Conservation (phyloP, 1,139 yeast genomes). For the Protomyces inundatus region DNA sequence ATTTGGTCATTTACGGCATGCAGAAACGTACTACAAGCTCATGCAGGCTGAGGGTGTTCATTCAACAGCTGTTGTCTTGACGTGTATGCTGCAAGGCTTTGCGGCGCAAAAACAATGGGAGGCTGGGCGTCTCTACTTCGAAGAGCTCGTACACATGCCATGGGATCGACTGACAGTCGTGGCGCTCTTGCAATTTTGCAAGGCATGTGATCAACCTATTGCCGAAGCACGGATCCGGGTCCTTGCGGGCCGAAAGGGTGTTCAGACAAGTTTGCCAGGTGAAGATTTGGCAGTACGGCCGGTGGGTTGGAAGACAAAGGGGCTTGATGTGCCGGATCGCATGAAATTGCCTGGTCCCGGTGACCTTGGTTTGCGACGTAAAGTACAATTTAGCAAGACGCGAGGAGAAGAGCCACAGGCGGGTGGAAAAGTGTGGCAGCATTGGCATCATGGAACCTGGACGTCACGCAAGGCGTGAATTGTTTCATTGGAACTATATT, state of each 20-base stretch:
- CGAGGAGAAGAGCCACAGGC: not conserved
- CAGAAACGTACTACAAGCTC: slow-evolving; percentile 7
- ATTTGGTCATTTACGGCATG: slow-evolving; percentile 6
- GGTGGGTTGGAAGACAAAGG: slow-evolving; percentile 16
- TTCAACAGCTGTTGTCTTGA: slow-evolving; percentile 8
- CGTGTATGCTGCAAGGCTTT: slow-evolving; percentile 14
- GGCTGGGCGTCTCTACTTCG: not conserved
- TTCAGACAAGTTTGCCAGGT: not conserved
- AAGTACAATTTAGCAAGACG: not conserved
- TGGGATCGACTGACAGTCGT: slow-evolving; percentile 17
- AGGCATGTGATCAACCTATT: not conserved
- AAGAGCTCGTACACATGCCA: not conserved
- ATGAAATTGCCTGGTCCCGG: slow-evolving; percentile 2
- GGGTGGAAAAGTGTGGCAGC: not conserved
- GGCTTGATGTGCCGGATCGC: slow-evolving; percentile 20
- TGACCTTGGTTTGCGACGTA: slow-evolving; percentile 4
- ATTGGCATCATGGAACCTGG: not conserved
- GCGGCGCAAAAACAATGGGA: slow-evolving; percentile 1
- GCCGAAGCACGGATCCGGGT: slow-evolving; percentile 1
- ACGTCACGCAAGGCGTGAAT: not conserved
- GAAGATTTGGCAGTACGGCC: slow-evolving; percentile 7
- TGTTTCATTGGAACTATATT: not conserved
- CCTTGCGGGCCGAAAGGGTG: slow-evolving; percentile 9
- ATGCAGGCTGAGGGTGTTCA: slow-evolving; percentile 9
- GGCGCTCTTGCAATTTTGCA: slow-evolving; percentile 7